phyloP scores from a whole-genome alignment of 768 basidiomycete species.

The Pleurotus salmoneostramineus region DNA sequence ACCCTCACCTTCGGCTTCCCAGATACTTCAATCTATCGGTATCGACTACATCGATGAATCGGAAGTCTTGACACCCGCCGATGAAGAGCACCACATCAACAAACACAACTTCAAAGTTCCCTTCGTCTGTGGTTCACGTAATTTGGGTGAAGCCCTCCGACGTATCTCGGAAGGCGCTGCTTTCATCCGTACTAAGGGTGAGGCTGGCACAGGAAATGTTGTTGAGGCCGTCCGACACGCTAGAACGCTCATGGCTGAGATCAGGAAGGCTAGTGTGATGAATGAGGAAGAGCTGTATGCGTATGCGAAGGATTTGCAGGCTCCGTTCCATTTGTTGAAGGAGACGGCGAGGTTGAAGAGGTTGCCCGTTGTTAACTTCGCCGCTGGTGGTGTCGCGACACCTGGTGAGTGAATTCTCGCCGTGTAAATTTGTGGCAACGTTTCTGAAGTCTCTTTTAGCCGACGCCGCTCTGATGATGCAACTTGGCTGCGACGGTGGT shows the following conservation, averaged over 20 bases:
- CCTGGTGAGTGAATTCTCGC: slow-evolving; percentile 53
- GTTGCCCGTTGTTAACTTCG: slow-evolving; percentile 95
- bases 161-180: slow-evolving; percentile 97
- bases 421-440: neutral
- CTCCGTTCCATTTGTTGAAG: slow-evolving; percentile 93
- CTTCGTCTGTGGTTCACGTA: slow-evolving; percentile 93
- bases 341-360: slow-evolving; percentile 92
- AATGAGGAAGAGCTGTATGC: slow-evolving; percentile 93
- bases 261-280: slow-evolving; percentile 84
- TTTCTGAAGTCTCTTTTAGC: slow-evolving; percentile 34
- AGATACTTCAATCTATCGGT: slow-evolving; percentile 93
- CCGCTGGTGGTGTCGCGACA: slow-evolving; percentile 90
- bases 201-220: slow-evolving; percentile 86
- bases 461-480: slow-evolving; percentile 99
- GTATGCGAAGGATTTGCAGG: slow-evolving; percentile 88
- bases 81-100: slow-evolving; percentile 95
- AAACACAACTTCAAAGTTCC: slow-evolving; percentile 95
- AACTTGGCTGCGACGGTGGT: slow-evolving; percentile 96
- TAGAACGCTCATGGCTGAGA: slow-evolving; percentile 78
- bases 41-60: slow-evolving; percentile 97
- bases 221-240: slow-evolving; percentile 94
- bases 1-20: neutral
- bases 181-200: slow-evolving; percentile 97
- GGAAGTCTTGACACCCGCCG: slow-evolving; percentile 93
- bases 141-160: slow-evolving; percentile 93